Evolutionary conservation across 1,284 basidiomycete genomes (phyloP).

Genomic region (Leccinum holopus): DNA sequence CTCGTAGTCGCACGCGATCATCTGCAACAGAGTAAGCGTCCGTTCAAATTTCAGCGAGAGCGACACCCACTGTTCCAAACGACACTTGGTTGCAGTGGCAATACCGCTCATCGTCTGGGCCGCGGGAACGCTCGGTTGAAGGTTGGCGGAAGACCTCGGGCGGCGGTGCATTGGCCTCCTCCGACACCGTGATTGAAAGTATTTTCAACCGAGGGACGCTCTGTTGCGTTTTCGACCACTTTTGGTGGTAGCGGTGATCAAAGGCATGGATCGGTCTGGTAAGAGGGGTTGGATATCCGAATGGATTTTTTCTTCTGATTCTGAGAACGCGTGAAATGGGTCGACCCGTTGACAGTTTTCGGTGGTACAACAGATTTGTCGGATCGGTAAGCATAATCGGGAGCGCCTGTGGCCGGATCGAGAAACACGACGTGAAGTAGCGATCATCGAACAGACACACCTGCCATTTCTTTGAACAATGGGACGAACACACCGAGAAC

Average conservation of each 20-base stretch:
- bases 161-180: no score
- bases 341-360: constrained; percentile 22
- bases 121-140: constrained; percentile 19
- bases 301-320: constrained; percentile 21
- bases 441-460: constrained; percentile 13
- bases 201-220: constrained; percentile 28
- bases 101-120: constrained; percentile 59
- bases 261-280: constrained; percentile 16
- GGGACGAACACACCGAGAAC: constrained; percentile 28
- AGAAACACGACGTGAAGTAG: neutral
- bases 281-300: constrained; percentile 9
- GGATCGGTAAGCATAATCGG: constrained; percentile 25
- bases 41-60: neutral
- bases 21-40: constrained; percentile 44
- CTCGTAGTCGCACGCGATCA: constrained; percentile 79
- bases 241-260: constrained; percentile 17
- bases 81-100: constrained; percentile 77
- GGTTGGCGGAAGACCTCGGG: constrained; percentile 1
- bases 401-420: constrained; percentile 14
- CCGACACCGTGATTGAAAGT: constrained; percentile 9
- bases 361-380: constrained; percentile 9
- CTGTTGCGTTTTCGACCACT: constrained; percentile 34
- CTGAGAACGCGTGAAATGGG: constrained; percentile 12
- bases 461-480: constrained; percentile 29
- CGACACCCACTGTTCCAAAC: constrained; percentile 64